Evolutionary conservation across 2,329 filamentous ascomycete genomes (phyloP).

Genomic region (Graphilbum sp.): DNA sequence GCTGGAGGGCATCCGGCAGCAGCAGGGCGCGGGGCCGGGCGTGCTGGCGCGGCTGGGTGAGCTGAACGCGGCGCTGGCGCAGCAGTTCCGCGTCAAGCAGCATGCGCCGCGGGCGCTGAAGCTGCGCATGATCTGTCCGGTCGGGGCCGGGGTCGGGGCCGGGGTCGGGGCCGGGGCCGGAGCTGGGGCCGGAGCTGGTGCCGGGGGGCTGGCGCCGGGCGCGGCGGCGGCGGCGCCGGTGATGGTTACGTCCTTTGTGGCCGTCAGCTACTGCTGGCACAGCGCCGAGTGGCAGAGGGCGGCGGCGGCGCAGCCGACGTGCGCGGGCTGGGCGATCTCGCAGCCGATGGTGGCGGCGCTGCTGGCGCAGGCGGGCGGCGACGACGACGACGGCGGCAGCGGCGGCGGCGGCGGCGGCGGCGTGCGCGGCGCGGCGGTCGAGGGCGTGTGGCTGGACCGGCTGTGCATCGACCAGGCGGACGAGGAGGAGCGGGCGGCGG

Average conservation of each 20-base stretch:
- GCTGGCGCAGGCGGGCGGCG: conserved; percentile 3
- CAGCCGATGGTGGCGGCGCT: conserved; percentile 11
- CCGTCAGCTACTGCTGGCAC: conserved; percentile 14
- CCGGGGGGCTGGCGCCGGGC: too few species aligned
- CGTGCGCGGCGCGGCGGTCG: conserved; percentile 1
- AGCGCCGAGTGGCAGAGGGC: conserved; percentile 9
- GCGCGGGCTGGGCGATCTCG: conserved; percentile 10
- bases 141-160: neutral
- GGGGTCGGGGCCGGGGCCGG: too few species aligned
- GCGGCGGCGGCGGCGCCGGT: too few species aligned
- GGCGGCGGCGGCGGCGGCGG: too few species aligned
- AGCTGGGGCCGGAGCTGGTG: too few species aligned
- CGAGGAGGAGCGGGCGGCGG: conserved; percentile 13
- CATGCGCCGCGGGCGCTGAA: conserved; percentile 5
- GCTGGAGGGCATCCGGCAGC: neutral
- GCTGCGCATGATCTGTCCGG: conserved; percentile 8
- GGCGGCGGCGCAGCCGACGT: conserved; percentile 1
- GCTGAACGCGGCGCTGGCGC: conserved; percentile 8
- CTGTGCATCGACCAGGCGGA: conserved; percentile 15
- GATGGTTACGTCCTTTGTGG: conserved; percentile 10
- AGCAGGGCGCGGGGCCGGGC: conserved; percentile 1
- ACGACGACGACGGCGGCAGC: too few species aligned
- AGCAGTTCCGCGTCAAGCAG: conserved; percentile 7
- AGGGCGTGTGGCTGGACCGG: conserved; percentile 16
- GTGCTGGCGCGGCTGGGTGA: conserved; percentile 6